A percentile compares a stretch with the other conserved stretches of the same genome.
Evolutionary conservation across 169 alveolate species (phyloP).

Genomic region (Besnoitia besnoiti): DNA sequence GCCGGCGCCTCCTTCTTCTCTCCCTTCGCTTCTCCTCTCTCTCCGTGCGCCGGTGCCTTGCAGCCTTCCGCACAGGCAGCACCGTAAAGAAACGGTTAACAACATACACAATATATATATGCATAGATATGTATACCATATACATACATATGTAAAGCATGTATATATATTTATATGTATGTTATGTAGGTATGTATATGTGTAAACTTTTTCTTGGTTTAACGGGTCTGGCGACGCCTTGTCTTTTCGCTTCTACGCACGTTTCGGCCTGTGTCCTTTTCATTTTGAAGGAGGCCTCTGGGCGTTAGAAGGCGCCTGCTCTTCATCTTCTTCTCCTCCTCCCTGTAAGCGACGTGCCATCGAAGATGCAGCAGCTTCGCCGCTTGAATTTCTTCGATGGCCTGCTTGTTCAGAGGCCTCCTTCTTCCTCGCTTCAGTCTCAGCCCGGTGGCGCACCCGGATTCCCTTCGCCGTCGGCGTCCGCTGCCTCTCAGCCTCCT

Average conservation of each 20-base stretch:
- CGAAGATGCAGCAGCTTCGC: conserved; percentile 64
- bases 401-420: conserved; percentile 33
- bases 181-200: too few relatives aligned
- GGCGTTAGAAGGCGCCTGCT: neutral
- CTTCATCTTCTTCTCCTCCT: neutral
- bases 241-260: neutral
- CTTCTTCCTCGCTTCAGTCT: conserved; percentile 18
- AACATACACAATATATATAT: too few relatives aligned
- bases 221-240: too few relatives aligned
- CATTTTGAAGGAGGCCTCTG: neutral
- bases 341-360: neutral
- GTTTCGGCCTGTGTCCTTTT: too few relatives aligned
- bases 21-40: neutral
- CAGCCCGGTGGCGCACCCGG: conserved; percentile 54
- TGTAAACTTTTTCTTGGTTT: too few relatives aligned
- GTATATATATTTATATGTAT: too few relatives aligned
- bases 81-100: too few relatives aligned
- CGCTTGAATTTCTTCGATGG: conserved; percentile 62
- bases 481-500: too few relatives aligned
- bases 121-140: too few relatives aligned
- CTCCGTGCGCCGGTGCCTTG: neutral
- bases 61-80: too few relatives aligned
- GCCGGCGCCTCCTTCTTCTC: neutral
- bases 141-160: too few relatives aligned
- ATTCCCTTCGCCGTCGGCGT: neutral